These are phyloP conservation scores for Trichoderma asperellum DNA, from an alignment of 2,329 filamentous ascomycete genomes.

Conservation along the genomic window DNA sequence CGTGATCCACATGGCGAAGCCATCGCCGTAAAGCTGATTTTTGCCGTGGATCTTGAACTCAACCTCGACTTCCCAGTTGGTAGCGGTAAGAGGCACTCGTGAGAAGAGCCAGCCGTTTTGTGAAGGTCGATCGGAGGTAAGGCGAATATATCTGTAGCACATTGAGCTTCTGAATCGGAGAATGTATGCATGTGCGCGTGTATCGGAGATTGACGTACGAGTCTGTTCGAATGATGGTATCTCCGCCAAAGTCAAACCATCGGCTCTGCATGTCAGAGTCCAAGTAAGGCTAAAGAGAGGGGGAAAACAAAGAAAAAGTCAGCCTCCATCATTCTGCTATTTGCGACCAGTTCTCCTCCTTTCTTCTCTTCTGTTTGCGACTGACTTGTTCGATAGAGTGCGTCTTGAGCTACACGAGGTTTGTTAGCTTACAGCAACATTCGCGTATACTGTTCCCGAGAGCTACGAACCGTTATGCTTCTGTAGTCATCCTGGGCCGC, in stretches of 20 bases:
- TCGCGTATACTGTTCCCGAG: background rate
- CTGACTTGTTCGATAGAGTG: conserved; percentile 80
- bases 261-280: conserved; percentile 98
- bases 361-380: conserved; percentile 36
- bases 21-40: conserved; percentile 90
- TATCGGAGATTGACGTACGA: conserved; percentile 53
- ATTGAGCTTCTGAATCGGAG: conserved; percentile 11
- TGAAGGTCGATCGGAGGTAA: conserved; percentile 87
- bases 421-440: conserved; percentile 10
- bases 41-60: conserved; percentile 93
- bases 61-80: conserved; percentile 97
- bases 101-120: conserved; percentile 94
- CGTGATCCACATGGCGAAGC: conserved; percentile 97
- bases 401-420: conserved; percentile 70
- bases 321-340: conserved; percentile 21
- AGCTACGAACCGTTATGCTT: conserved; percentile 53
- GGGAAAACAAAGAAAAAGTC: conserved; percentile 11
- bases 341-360: background rate
- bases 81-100: conserved; percentile 89
- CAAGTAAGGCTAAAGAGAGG: conserved; percentile 75
- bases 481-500: conserved; percentile 55
- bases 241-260: conserved; percentile 98
- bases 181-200: background rate
- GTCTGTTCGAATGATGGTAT: conserved; percentile 79
- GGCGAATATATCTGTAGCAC: conserved; percentile 76